These are phyloP conservation scores for Halocafeteria seosinensis DNA, from an alignment of 108 stramenopile genomes.

Conservation along the genomic window DNA sequence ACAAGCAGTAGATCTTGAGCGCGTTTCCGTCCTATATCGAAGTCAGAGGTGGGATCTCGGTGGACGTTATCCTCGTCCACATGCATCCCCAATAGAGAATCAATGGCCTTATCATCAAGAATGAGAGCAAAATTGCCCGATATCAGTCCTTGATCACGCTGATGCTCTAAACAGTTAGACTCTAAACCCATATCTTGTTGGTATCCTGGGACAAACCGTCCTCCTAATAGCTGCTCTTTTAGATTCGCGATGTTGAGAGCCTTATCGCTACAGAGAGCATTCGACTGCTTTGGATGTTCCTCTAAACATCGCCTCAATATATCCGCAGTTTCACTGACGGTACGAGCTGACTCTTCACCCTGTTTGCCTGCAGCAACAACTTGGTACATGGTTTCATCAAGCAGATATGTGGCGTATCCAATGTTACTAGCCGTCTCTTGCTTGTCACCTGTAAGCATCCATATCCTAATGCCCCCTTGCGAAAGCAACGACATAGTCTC, in stretches of 20 bases:
- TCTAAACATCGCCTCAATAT: neutral
- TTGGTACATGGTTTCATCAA: constrained; percentile 22
- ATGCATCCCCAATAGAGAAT: no score
- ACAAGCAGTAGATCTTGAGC: neutral
- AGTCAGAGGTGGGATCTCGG: neutral
- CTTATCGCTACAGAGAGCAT: neutral
- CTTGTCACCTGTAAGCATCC: constrained; percentile 45
- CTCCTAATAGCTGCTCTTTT: neutral
- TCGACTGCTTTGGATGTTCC: neutral
- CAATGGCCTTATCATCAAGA: neutral
- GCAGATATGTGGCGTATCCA: constrained; percentile 24
- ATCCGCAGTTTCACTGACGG: neutral
- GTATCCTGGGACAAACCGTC: neutral
- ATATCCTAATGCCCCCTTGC: constrained; percentile 35
- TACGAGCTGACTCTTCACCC: neutral
- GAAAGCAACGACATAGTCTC: constrained; percentile 24
- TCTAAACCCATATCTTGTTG: constrained; percentile 24
- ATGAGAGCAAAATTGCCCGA: neutral
- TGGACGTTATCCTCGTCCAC: neutral
- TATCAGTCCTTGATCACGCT: neutral
- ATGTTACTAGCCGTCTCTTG: constrained; percentile 45
- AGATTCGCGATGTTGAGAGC: neutral
- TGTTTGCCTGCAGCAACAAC: neutral
- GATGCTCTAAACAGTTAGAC: neutral
- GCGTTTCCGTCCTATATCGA: neutral